Conservation (phyloP, 441 rosid genomes). For the Sinapis alba region DNA sequence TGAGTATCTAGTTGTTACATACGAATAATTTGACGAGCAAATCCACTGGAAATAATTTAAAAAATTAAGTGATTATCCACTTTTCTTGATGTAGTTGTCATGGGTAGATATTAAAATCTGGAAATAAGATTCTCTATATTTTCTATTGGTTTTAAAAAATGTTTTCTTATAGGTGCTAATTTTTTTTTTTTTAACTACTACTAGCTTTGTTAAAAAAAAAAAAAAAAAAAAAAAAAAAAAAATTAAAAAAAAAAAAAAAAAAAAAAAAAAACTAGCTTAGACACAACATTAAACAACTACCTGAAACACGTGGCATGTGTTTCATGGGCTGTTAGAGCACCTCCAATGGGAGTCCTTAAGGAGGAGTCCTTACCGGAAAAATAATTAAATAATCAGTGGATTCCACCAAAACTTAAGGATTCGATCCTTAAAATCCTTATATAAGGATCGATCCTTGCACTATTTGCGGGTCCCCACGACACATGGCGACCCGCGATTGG, state of each 20-base stretch:
- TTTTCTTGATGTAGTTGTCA: not conserved
- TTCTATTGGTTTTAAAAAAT: conserved; percentile 2
- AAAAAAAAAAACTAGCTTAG: not conserved
- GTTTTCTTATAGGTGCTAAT: not conserved
- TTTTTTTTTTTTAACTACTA: not conserved
- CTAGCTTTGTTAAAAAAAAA: too few species aligned
- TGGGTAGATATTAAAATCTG: conserved; percentile 3
- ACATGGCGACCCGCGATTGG: too few species aligned
- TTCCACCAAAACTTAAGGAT: too few species aligned
- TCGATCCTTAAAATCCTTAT: too few species aligned
- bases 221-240: too few species aligned
- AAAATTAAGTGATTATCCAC: not conserved
- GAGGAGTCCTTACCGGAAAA: too few species aligned
- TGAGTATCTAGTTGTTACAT: not conserved
- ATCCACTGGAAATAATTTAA: not conserved
- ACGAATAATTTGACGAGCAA: not conserved
- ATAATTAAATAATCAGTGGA: too few species aligned
- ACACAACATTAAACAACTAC: conserved; percentile 22
- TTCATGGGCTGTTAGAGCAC: too few species aligned
- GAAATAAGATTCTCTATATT: not conserved
- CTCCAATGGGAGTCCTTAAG: too few species aligned
- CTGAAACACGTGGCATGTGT: conserved; percentile 24
- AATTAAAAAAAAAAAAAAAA: too few species aligned
- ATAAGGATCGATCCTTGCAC: too few species aligned
- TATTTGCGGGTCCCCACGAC: too few species aligned